phyloP scores from a whole-genome alignment of 768 basidiomycete species.

The Mycena sanguinolenta region DNA sequence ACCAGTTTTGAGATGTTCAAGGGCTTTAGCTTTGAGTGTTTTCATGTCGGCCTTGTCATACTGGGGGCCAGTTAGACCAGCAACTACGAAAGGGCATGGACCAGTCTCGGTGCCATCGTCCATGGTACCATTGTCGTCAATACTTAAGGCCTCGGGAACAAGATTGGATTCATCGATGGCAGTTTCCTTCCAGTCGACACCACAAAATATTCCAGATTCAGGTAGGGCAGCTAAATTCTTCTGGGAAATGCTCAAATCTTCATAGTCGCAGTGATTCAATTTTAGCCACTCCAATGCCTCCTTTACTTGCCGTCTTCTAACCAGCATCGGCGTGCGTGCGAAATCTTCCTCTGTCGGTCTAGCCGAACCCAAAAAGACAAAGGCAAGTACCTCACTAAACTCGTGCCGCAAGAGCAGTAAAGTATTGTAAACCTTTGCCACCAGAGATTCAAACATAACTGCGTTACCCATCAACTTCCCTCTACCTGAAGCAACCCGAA shows the following conservation, averaged over 20 bases:
- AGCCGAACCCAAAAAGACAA: conserved; percentile 26
- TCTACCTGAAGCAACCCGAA: conserved; percentile 42
- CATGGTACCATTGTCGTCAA: background rate
- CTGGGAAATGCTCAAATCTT: background rate
- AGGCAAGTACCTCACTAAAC: conserved; percentile 41
- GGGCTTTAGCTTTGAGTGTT: background rate
- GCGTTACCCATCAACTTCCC: conserved; percentile 45
- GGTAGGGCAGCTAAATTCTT: background rate
- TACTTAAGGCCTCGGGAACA: background rate
- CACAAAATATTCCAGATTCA: background rate
- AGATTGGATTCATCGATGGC: background rate
- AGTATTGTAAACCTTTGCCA: conserved; percentile 38
- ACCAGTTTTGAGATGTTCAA: background rate
- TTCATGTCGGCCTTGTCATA: background rate
- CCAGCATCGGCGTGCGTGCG: conserved; percentile 13
- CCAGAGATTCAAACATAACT: conserved; percentile 40
- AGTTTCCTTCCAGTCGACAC: conserved; percentile 5
- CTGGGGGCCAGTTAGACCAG: background rate
- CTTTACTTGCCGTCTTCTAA: background rate
- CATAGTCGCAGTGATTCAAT: conserved; percentile 24
- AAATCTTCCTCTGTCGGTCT: conserved; percentile 34
- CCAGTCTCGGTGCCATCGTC: background rate
- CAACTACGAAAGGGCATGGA: background rate
- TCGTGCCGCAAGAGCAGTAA: conserved; percentile 40
- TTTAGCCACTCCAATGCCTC: conserved; percentile 25